phyloP scores from a whole-genome alignment of 1,139 yeast genomes.

The Taiozyma sp. region DNA sequence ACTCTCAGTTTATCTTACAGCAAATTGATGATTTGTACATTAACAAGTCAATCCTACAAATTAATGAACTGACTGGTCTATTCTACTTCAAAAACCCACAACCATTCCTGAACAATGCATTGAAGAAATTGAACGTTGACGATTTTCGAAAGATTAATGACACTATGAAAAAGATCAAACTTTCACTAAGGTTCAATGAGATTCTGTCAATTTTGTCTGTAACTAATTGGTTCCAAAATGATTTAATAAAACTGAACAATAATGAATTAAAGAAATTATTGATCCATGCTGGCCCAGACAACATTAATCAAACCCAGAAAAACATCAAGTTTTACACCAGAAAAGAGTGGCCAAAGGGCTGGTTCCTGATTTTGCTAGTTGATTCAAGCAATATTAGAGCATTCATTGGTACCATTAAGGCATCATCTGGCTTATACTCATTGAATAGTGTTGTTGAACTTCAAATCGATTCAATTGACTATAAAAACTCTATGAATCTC shows the following conservation, averaged over 20 bases:
- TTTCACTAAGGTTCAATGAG: conserved; percentile 48
- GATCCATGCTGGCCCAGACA: conserved; percentile 14
- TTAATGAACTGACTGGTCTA: conserved; percentile 31
- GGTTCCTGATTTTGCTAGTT: conserved; percentile 55
- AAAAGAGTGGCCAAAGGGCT: conserved; percentile 66
- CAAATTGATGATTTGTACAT: conserved; percentile 25
- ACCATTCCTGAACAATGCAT: conserved; percentile 31
- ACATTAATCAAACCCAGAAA: conserved; percentile 6
- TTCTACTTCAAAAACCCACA: conserved; percentile 44
- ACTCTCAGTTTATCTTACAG: conserved; percentile 30
- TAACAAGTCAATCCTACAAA: conserved; percentile 17
- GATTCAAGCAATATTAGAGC: conserved; percentile 42
- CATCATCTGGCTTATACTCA: conserved; percentile 43
- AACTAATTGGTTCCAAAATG: conserved; percentile 63
- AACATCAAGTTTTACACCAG: conserved; percentile 50
- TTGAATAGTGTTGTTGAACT: conserved; percentile 35
- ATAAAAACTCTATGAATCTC: conserved; percentile 43
- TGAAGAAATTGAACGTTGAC: conserved; percentile 35
- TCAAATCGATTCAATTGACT: conserved; percentile 33
- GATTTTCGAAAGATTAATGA: conserved; percentile 25
- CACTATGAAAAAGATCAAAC: conserved; percentile 30
- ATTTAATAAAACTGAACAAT: conserved; percentile 40
- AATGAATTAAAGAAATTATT: conserved; percentile 16
- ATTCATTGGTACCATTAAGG: conserved; percentile 61
- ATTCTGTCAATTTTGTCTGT: conserved; percentile 49